phyloP scores from a whole-genome alignment of 2,329 filamentous ascomycete genomes.

The Penicillium sclerotiorum region DNA sequence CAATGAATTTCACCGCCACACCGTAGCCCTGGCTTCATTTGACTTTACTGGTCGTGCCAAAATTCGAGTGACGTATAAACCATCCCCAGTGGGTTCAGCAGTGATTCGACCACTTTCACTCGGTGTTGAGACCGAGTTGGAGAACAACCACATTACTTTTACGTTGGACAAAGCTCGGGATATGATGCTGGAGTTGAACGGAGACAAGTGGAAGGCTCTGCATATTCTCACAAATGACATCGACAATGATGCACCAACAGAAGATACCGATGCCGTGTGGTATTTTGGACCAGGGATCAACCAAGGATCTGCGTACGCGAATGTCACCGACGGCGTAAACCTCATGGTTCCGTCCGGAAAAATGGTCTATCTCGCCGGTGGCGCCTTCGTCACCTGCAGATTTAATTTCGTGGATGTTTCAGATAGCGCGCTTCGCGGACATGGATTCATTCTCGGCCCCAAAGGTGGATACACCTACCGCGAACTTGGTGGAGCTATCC shows the following conservation, averaged over 20 bases:
- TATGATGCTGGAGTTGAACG: background rate
- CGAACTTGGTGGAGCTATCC: background rate
- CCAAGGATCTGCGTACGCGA: background rate
- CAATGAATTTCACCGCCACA: no score
- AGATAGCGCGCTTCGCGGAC: background rate
- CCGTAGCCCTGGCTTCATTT: no score
- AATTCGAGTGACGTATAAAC: background rate
- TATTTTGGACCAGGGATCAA: background rate
- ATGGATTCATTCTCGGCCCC: background rate
- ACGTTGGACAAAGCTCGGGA: background rate
- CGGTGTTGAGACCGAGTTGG: background rate
- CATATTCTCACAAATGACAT: background rate
- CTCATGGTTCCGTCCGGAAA: background rate
- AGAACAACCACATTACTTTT: background rate
- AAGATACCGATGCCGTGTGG: background rate
- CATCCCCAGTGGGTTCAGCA: background rate
- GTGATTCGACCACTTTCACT: background rate
- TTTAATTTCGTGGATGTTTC: background rate
- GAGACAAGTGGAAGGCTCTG: background rate
- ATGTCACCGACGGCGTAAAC: no score
- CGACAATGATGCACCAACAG: background rate
- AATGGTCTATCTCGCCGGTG: constrained; percentile 1
- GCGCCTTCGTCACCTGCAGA: background rate
- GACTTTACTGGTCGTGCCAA: background rate
- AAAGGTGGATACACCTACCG: background rate